These are phyloP conservation scores for Penicillium paradoxum DNA, from an alignment of 495 filamentous ascomycete genomes.

Conservation along the genomic window DNA sequence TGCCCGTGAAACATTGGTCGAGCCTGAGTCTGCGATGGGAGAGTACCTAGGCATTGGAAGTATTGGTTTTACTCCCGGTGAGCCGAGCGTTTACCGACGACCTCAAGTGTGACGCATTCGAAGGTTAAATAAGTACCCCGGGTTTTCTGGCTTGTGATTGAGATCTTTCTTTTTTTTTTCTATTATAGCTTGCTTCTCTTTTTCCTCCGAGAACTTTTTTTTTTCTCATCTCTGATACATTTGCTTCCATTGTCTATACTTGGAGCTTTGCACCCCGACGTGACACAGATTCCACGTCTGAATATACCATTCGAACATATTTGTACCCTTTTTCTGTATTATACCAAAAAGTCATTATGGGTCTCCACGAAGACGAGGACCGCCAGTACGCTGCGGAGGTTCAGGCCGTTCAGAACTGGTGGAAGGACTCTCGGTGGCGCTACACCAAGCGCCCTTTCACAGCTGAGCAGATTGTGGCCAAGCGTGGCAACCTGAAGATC, in stretches of 20 bases:
- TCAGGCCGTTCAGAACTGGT: constrained; percentile 86
- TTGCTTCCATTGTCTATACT: constrained; percentile 6
- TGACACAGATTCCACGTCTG: neutral
- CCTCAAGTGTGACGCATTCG: constrained; percentile 32
- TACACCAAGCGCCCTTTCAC: constrained; percentile 90
- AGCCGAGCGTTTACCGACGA: constrained; percentile 45
- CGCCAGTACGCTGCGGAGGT: constrained; percentile 75
- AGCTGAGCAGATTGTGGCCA: constrained; percentile 93
- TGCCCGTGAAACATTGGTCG: constrained; percentile 28
- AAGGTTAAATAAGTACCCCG: constrained; percentile 31
- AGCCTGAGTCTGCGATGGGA: neutral
- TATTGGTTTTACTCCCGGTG: constrained; percentile 31
- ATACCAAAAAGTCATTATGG: constrained; percentile 34
- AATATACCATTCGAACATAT: constrained; percentile 16
- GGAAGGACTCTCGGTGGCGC: constrained; percentile 86
- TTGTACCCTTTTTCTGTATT: constrained; percentile 4
- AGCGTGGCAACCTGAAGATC: constrained; percentile 87
- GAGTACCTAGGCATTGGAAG: constrained; percentile 18
- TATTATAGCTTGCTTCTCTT: constrained; percentile 9
- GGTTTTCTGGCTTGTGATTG: constrained; percentile 35
- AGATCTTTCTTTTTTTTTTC: constrained; percentile 20
- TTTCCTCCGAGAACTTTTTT: neutral
- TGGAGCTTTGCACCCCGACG: neutral
- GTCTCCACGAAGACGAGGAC: constrained; percentile 67
- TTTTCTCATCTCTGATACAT: neutral